Percentiles rank a stretch among this genome's conserved stretches.
Conservation (phyloP, 192 early-diverging fungal genomes). For the Umbelopsis isabellina region DNA sequence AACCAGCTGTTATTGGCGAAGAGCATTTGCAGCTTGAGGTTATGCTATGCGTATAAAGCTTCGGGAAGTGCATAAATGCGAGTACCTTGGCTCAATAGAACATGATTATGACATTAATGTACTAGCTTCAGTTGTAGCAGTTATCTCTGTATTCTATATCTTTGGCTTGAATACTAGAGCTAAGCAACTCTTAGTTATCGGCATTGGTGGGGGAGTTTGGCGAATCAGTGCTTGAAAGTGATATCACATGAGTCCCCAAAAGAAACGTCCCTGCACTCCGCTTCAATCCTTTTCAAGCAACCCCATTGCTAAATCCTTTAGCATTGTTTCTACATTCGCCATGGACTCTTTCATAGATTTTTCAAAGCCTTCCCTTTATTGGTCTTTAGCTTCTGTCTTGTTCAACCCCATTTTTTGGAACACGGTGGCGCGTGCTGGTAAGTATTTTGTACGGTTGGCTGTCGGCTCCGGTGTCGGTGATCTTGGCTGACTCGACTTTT, state of each 20-base stretch:
- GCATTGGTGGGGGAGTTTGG: too few species aligned
- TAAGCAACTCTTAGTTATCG: too few species aligned
- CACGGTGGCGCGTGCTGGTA: conserved; percentile 80
- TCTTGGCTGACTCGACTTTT: neutral
- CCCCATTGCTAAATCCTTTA: neutral
- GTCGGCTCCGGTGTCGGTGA: neutral
- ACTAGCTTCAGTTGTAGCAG: too few species aligned
- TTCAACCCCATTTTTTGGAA: conserved; percentile 95
- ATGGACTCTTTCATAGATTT: conserved; percentile 58
- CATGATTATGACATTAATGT: too few species aligned
- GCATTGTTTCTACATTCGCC: neutral
- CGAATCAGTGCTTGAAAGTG: neutral
- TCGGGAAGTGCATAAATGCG: too few species aligned
- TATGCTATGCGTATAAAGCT: too few species aligned
- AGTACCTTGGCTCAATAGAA: too few species aligned
- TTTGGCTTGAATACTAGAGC: too few species aligned
- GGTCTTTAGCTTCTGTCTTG: conserved; percentile 69
- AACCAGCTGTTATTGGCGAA: too few species aligned
- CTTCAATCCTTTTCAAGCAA: neutral
- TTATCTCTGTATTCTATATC: too few species aligned
- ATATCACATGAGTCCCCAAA: conserved; percentile 20
- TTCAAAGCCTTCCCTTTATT: conserved; percentile 66
- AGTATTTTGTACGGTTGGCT: neutral
- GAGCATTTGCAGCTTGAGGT: too few species aligned
- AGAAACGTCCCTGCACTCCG: neutral